phyloP scores from a whole-genome alignment of 1,284 basidiomycete genomes.

The Ceratobasidium sp. region DNA sequence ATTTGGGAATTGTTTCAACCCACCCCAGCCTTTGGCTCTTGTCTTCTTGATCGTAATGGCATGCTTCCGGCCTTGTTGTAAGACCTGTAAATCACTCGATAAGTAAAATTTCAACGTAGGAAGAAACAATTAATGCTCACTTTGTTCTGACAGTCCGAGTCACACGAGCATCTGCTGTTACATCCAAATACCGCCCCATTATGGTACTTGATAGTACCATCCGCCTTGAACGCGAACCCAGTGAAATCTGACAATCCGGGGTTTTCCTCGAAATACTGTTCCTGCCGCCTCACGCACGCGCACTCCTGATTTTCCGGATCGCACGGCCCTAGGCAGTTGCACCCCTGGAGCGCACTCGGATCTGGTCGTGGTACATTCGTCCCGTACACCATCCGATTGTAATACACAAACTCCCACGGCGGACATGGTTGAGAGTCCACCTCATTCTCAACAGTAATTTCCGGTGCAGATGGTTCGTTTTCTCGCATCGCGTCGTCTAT shows the following conservation, averaged over 20 bases:
- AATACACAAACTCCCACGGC: slow-evolving; percentile 82
- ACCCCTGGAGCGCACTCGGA: slow-evolving; percentile 69
- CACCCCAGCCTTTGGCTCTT: slow-evolving; percentile 54
- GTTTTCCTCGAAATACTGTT: slow-evolving; percentile 56
- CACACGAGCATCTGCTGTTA: slow-evolving; percentile 84
- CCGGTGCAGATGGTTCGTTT: slow-evolving; percentile 76
- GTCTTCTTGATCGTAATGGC: slow-evolving; percentile 78
- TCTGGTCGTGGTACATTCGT: slow-evolving; percentile 77
- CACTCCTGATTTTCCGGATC: slow-evolving; percentile 77
- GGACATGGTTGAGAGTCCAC: slow-evolving; percentile 76
- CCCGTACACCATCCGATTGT: slow-evolving; percentile 80
- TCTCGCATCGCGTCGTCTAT: slow-evolving; percentile 49
- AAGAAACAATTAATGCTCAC: slow-evolving; percentile 61
- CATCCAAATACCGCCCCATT: slow-evolving; percentile 88
- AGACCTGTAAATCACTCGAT: slow-evolving; percentile 67
- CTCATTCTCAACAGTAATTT: slow-evolving; percentile 73
- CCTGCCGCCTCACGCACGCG: slow-evolving; percentile 73
- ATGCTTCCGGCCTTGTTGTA: slow-evolving; percentile 81
- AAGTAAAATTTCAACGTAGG: slow-evolving; percentile 8
- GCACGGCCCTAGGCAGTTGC: slow-evolving; percentile 80
- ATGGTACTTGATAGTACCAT: slow-evolving; percentile 66
- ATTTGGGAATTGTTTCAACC: not conserved
- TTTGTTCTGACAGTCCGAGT: slow-evolving; percentile 83
- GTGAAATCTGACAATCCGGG: not conserved
- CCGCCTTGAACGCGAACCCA: slow-evolving; percentile 77